Base-by-base conservation (phyloP, 2,329 filamentous ascomycete species). In the Cercospora sojina region DNA sequence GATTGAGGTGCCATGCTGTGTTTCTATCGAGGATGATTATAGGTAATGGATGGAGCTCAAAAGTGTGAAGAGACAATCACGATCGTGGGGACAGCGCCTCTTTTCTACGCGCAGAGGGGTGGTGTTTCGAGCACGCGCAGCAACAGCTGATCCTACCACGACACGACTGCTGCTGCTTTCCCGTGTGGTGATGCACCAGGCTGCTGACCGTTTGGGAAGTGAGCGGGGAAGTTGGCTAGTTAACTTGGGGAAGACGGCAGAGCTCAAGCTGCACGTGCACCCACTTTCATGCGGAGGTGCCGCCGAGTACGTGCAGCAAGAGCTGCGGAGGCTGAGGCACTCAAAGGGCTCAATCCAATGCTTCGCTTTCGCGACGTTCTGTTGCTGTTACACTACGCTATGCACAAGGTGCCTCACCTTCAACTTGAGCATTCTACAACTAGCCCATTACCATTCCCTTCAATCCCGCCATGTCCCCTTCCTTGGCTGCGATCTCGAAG, bases 401-500 rank as follows among this genome's bases (percentile, higher is more conserved):
- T 66, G 63, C 41, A 65, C 66, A 67, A 67, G 64, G 67, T 68
- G 57, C 61, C 64, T 71, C 67, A 70, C 69, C 67, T 68, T 68
- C 69, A 68, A 62, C 66, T 68, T 67, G 64, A 60, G 59, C 58
- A 25, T 64, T 53, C 32, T 32, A 16, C 31, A 23, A 60, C 62
- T 70, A 70, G n/a, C 83, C 83, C 79, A 84, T 83, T 61, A 90
- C 86, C 81, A 89, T 87, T 61, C 87, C 87, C 80, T 88, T 88
- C 66, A 90, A 82, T 73, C 92, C 92, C 68, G 89, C 87, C 81
- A 98, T 90, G 79, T 99, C 95, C 75, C 95, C 95, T 83, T 99
- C 95, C 84, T 97, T 97, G 76, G 96, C 96, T 25, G 95, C 95
- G 77, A 99, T 99, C 81, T 99, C 95, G 77, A 99, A 99, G 85